These are phyloP conservation scores for Detonula confervacea DNA, from an alignment of 352 stramenopile genomes.

Conservation along the genomic window DNA sequence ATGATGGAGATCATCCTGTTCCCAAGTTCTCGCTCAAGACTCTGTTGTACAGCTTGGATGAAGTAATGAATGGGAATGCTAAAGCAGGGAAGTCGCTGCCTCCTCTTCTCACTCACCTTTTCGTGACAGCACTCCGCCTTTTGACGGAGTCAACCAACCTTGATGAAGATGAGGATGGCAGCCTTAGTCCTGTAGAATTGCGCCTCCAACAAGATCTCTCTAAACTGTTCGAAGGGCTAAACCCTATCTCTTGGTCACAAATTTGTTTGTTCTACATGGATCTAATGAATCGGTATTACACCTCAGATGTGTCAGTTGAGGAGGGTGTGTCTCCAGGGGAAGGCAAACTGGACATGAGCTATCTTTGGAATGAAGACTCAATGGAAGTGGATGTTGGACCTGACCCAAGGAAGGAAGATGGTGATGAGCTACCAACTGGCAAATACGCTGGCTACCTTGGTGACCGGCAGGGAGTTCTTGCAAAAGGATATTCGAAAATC, in stretches of 20 bases:
- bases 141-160: constrained; percentile 39
- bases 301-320: constrained; percentile 60
- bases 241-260: constrained; percentile 74
- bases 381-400: constrained; percentile 14
- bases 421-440: constrained; percentile 8
- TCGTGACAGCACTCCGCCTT: constrained; percentile 69
- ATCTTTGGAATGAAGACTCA: constrained; percentile 40
- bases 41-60: constrained; percentile 68
- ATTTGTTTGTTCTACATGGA: constrained; percentile 80
- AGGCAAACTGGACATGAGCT: constrained; percentile 50
- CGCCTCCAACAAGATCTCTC: constrained; percentile 59
- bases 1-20: constrained; percentile 51
- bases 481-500: constrained; percentile 66
- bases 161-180: constrained; percentile 15
- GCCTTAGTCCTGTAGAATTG: constrained; percentile 27
- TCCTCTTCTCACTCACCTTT: constrained; percentile 78
- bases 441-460: constrained; percentile 67
- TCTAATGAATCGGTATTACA: constrained; percentile 80
- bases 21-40: constrained; percentile 77
- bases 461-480: constrained; percentile 37
- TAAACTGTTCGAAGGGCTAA: constrained; percentile 60
- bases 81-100: constrained; percentile 68
- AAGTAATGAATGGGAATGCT: constrained; percentile 71
- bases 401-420: constrained; percentile 10
- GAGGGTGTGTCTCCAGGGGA: constrained; percentile 54